Conservation (phyloP, 75 land plant species). For the Adiantum capillusveneris region DNA sequence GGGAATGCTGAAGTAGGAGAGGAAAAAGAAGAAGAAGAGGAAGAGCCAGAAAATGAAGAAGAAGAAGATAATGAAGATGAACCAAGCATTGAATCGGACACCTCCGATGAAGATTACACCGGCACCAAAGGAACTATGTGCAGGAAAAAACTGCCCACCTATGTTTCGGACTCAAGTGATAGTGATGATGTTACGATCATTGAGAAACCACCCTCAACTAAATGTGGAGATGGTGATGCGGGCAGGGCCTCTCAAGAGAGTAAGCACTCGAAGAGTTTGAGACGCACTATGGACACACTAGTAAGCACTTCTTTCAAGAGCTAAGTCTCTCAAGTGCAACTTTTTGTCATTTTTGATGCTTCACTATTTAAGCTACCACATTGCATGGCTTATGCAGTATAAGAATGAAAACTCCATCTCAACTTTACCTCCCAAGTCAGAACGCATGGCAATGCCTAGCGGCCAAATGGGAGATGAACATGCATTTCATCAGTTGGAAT, state of each 20-base stretch:
- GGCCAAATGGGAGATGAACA: background rate
- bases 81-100: background rate
- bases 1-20: too few relatives aligned
- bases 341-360: too few relatives aligned
- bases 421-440: too few relatives aligned
- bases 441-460: too few relatives aligned
- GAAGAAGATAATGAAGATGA: background rate
- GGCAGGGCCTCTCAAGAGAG: background rate
- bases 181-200: constrained; percentile 11
- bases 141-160: background rate
- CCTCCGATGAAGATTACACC: background rate
- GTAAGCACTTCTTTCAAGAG: too few relatives aligned
- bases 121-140: background rate
- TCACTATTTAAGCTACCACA: too few relatives aligned
- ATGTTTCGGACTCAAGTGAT: constrained; percentile 1
- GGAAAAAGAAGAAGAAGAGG: constrained; percentile 24
- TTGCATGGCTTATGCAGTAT: too few relatives aligned
- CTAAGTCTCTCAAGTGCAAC: too few relatives aligned
- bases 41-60: too few relatives aligned
- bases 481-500: constrained; percentile 44
- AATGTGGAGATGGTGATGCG: too few relatives aligned
- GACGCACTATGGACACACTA: background rate
- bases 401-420: too few relatives aligned
- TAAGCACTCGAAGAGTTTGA: background rate
- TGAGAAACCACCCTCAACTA: background rate